Percentiles rank a stretch among this genome's conserved stretches.
phyloP scores from a whole-genome alignment of 2,329 filamentous ascomycete genomes.

The Trichoderma simmonsii region DNA sequence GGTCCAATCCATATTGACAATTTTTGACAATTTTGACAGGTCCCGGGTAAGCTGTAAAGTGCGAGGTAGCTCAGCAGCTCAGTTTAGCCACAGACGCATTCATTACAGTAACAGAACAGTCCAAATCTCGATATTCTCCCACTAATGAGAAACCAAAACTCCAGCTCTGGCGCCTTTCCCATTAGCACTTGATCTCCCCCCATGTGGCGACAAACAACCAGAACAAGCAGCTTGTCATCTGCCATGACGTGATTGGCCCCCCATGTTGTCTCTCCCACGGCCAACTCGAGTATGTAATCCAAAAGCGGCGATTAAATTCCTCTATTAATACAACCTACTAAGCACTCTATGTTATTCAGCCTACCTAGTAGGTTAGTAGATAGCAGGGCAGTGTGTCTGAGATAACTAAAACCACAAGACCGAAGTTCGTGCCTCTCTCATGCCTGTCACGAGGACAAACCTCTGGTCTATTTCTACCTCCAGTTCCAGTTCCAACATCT shows the following conservation, averaged over 20 bases:
- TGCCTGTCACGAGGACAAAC: not conserved
- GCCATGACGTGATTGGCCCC: conserved; percentile 14
- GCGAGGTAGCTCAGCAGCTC: not conserved
- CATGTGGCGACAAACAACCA: conserved; percentile 3
- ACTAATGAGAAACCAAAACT: not conserved
- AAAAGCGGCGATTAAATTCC: not conserved
- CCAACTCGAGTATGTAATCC: conserved; percentile 2
- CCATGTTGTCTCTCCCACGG: not conserved
- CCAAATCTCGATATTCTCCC: not conserved
- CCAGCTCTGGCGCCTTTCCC: not conserved
- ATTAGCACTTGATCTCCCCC: not conserved
- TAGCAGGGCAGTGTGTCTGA: not conserved
- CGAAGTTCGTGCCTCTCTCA: not conserved
- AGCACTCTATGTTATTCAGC: not conserved
- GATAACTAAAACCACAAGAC: not conserved
- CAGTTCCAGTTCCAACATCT: not conserved
- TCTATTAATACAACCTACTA: not conserved
- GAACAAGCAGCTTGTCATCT: not conserved
- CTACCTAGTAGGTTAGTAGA: not conserved
- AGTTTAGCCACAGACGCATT: not conserved
- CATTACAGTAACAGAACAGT: not conserved
- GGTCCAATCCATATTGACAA: not conserved
- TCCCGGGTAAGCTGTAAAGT: not conserved
- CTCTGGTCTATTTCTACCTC: not conserved
- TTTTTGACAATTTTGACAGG: not conserved